Evolutionary conservation across 164 flowering plant genomes (phyloP).

Genomic region (Liriodendron chinense): DNA sequence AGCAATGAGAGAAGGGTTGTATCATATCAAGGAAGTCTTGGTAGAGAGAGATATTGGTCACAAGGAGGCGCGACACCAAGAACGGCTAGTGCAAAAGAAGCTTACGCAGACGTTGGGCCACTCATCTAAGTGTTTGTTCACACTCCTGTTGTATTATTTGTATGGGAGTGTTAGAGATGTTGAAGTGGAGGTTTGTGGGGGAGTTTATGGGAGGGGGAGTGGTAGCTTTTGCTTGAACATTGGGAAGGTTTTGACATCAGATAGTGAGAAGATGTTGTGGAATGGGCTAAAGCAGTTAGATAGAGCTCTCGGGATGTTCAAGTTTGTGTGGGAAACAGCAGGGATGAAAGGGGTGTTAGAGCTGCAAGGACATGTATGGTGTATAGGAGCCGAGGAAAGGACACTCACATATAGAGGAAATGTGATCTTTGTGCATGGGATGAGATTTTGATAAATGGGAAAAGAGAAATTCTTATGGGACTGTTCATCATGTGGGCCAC

Average conservation of each 20-base stretch:
- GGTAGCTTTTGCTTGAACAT: slow-evolving; percentile 43
- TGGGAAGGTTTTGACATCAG: slow-evolving; percentile 73
- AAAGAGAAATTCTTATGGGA: neutral
- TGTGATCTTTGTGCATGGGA: slow-evolving; percentile 52
- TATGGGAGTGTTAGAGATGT: slow-evolving; percentile 52
- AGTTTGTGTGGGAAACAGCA: slow-evolving; percentile 76
- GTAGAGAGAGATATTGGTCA: slow-evolving; percentile 67
- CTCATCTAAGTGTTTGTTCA: slow-evolving; percentile 75
- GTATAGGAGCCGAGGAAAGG: slow-evolving; percentile 55
- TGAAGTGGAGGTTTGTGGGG: slow-evolving; percentile 73
- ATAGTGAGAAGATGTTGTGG: slow-evolving; percentile 51
- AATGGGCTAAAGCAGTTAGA: slow-evolving; percentile 73
- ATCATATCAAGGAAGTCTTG: slow-evolving; percentile 72
- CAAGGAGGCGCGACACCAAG: slow-evolving; percentile 61
- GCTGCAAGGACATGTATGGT: slow-evolving; percentile 84
- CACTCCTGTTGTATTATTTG: slow-evolving; percentile 66
- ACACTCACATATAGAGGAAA: slow-evolving; percentile 54
- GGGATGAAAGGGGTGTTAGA: slow-evolving; percentile 54
- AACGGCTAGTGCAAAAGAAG: slow-evolving; percentile 70
- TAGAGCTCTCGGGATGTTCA: slow-evolving; percentile 64
- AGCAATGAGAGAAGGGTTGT: slow-evolving; percentile 83
- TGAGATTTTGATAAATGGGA: slow-evolving; percentile 28
- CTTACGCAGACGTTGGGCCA: slow-evolving; percentile 60
- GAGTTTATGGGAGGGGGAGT: slow-evolving; percentile 32
- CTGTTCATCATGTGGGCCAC: neutral